phyloP scores from a whole-genome alignment of 331 rosid genomes.

The Stylosanthes scabra region DNA sequence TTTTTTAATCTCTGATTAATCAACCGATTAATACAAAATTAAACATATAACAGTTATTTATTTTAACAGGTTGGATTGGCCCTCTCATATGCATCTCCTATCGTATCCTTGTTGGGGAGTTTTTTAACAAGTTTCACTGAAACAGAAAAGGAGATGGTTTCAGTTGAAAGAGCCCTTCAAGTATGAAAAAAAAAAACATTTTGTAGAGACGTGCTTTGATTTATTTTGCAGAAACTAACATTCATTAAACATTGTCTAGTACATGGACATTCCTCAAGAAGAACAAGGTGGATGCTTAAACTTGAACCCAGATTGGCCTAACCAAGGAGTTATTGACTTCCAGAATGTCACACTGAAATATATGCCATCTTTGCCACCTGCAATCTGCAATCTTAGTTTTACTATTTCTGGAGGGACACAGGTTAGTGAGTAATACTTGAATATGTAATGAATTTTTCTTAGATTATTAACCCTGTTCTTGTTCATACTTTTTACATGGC shows the following conservation, averaged over 20 bases:
- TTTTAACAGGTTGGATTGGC: slow-evolving; percentile 86
- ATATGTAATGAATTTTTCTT: slow-evolving; percentile 14
- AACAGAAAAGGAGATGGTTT: slow-evolving; percentile 99
- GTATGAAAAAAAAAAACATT: slow-evolving; percentile 49
- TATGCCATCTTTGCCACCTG: slow-evolving; percentile 83
- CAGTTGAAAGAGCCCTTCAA: slow-evolving; percentile 93
- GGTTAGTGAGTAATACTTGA: slow-evolving; percentile 48
- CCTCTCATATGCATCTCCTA: slow-evolving; percentile 93
- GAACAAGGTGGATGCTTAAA: slow-evolving; percentile 63
- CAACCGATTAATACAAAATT: slow-evolving; percentile 28
- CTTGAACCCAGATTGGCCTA: slow-evolving; percentile 77
- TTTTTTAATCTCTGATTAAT: slow-evolving; percentile 39
- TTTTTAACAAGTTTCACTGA: slow-evolving; percentile 93
- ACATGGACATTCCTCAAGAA: slow-evolving; percentile 93
- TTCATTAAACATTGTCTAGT: slow-evolving; percentile 54
- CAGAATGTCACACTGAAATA: slow-evolving; percentile 87
- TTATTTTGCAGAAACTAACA: slow-evolving; percentile 28
- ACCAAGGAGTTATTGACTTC: slow-evolving; percentile 80
- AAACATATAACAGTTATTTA: slow-evolving; percentile 26
- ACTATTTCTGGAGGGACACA: slow-evolving; percentile 79
- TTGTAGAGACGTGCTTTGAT: slow-evolving; percentile 9
- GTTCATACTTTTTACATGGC: slow-evolving; percentile 29
- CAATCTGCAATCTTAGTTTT: slow-evolving; percentile 79
- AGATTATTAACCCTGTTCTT: slow-evolving; percentile 20
- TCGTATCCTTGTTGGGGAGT: slow-evolving; percentile 82